Evolutionary conservation across 257 asterid species (phyloP).

Genomic region (Capsicum rhomboideum): DNA sequence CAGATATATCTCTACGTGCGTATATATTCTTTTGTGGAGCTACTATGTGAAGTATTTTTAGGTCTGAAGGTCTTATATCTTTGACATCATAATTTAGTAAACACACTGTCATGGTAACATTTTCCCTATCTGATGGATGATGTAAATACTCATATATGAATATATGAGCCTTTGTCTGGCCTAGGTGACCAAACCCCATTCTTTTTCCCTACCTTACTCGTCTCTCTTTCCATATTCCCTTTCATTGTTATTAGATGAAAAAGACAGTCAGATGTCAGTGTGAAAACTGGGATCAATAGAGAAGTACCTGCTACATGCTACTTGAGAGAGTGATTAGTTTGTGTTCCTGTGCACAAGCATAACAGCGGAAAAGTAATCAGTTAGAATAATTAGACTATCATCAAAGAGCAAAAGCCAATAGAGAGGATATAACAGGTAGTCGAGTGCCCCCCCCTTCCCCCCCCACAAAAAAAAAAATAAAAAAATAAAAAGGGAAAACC

Average conservation of each 20-base stretch:
- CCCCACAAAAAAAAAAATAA: no score
- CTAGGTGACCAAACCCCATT: background rate
- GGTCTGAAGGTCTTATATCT: background rate
- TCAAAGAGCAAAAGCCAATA: background rate
- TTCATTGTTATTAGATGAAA: background rate
- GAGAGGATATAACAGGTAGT: background rate
- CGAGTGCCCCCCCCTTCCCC: background rate
- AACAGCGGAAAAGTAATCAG: background rate
- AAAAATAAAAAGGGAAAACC: background rate
- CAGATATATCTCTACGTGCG: background rate
- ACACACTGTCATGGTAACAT: background rate
- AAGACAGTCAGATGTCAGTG: background rate
- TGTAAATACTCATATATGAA: background rate
- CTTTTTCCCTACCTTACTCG: background rate
- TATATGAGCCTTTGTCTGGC: background rate
- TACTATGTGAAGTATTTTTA: background rate
- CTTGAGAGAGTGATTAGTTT: background rate
- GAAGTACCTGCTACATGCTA: background rate
- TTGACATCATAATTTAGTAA: background rate
- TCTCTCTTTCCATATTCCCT: background rate
- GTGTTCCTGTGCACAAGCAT: background rate
- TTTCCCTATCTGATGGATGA: background rate
- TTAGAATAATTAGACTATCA: background rate
- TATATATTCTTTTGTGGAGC: background rate
- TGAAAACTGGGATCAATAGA: background rate